These are phyloP conservation scores for Aspergillus ibericus DNA, from an alignment of 2,329 filamentous ascomycete genomes.

Conservation along the genomic window DNA sequence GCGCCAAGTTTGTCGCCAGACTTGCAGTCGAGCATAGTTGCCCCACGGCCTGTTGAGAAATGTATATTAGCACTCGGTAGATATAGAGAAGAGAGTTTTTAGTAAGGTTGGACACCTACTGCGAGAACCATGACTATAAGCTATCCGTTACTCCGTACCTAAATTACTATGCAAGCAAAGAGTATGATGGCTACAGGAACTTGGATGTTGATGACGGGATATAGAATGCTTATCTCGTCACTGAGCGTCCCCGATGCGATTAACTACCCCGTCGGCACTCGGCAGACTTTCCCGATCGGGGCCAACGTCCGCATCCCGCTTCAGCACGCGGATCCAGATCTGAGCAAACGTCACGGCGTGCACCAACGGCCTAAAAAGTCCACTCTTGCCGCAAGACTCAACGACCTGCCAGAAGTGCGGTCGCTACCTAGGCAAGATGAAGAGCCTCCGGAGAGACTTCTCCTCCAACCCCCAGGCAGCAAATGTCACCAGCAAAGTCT, in stretches of 20 bases:
- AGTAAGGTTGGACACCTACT: not conserved
- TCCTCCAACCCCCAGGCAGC: slow-evolving; percentile 57
- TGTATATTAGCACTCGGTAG: slow-evolving; percentile 12
- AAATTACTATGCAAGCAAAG: not conserved
- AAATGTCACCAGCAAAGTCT: slow-evolving; percentile 92
- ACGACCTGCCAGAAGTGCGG: slow-evolving; percentile 8
- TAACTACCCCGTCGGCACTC: slow-evolving; percentile 10
- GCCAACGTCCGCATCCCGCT: slow-evolving; percentile 14
- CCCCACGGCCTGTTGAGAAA: slow-evolving; percentile 67
- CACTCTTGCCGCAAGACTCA: slow-evolving; percentile 2
- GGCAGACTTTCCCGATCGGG: slow-evolving; percentile 27
- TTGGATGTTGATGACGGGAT: not conserved
- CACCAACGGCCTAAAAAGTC: slow-evolving; percentile 23
- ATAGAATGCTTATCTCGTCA: slow-evolving; percentile 4
- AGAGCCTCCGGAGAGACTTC: slow-evolving; percentile 61
- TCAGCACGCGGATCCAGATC: slow-evolving; percentile 15
- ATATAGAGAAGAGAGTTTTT: not conserved
- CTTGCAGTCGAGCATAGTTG: slow-evolving; percentile 85
- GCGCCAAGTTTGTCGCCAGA: slow-evolving; percentile 74
- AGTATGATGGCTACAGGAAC: not conserved
- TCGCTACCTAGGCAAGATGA: slow-evolving; percentile 47
- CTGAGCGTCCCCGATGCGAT: not conserved
- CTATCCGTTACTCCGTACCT: not conserved
- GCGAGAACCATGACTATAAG: not conserved
- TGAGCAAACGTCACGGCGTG: slow-evolving; percentile 15